Conservation (phyloP, 257 asterid species). For the Petrea volubilis region DNA sequence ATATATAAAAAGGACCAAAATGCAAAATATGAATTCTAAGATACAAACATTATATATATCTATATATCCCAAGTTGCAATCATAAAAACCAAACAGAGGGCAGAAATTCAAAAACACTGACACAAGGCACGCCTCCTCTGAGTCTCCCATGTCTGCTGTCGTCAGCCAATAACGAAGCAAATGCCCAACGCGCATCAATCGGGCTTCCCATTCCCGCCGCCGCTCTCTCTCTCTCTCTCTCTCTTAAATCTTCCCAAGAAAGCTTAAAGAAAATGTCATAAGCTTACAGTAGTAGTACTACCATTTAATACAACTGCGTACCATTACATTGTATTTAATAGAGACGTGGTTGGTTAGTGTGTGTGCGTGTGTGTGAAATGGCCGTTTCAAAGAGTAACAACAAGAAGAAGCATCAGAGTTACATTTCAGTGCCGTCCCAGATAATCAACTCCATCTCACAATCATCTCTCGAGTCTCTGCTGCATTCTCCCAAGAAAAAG, state of each 20-base stretch:
- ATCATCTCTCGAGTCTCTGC: slow-evolving; percentile 68
- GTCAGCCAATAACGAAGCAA: slow-evolving; percentile 23
- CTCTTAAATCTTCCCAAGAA: slow-evolving; percentile 34
- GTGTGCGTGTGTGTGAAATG: slow-evolving; percentile 43
- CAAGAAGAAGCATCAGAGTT: slow-evolving; percentile 72
- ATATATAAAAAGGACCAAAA: too few species aligned
- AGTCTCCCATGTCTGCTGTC: slow-evolving; percentile 21
- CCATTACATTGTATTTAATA: not conserved
- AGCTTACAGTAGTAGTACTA: slow-evolving; percentile 4
- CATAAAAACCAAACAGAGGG: slow-evolving; percentile 14
- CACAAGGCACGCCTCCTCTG: slow-evolving; percentile 40
- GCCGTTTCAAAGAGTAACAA: slow-evolving; percentile 71
- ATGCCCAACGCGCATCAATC: slow-evolving; percentile 41
- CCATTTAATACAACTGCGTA: slow-evolving; percentile 14
- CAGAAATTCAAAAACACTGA: slow-evolving; percentile 28
- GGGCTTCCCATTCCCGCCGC: slow-evolving; percentile 35
- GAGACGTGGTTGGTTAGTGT: not conserved
- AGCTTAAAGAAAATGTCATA: slow-evolving; percentile 20
- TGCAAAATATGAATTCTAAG: too few species aligned
- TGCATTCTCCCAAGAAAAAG: slow-evolving; percentile 73
- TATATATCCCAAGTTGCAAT: slow-evolving; percentile 15
- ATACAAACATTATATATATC: slow-evolving; percentile 18
- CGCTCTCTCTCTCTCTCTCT: slow-evolving; percentile 35
- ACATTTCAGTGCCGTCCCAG: slow-evolving; percentile 86
- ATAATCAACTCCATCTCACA: slow-evolving; percentile 73